Evolutionary conservation across 805 yeast species (phyloP), one percentile per base, ranked within the genome.

Genomic region (Hanseniaspora lachancei): DNA sequence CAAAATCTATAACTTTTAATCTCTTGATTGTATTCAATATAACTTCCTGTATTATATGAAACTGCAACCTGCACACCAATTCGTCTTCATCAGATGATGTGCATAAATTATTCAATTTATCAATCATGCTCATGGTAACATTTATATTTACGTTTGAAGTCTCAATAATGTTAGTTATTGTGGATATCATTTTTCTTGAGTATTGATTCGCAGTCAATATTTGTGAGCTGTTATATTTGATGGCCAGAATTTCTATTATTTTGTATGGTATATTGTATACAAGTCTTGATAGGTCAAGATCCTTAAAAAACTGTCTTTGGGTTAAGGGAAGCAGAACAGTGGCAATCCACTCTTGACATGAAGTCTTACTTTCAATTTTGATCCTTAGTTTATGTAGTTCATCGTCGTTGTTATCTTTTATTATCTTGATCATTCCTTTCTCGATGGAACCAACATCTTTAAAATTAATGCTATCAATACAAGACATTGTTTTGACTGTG

Each of bases 41-140:
- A 16, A 53, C 40, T 13, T 53, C 56, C 7, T 53, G 29, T 2
- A 46, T 18, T 15, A 53, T 32, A 32, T 53, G 56, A 20, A 46
- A 53, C 16, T 23, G 23, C n/a, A 53, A 32, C 12, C 48, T 53
- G 13, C 48, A 39, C 15, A 35, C 40, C 13, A 39, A 8, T 24
- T 53, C 50, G 9, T 44, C 24, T 5, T 40, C 46, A 3, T 23
- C 10, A 24, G 41, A 7, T 12, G 16, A 7, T 3, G 24, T n/a
- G 24, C 21, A 15, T 27, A 53, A 23, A 5, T 20, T 39, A 15
- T 53, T 46, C 47, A 53, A 29, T 32, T 39, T 46, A 32, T 53
- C 56, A 15, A 53, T 42, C 56, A 53, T 46, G n/a, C 56, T 53
- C 16, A 53, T 21, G 16, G 35, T 13, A 13, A 53, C 27, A 46